A percentile compares a stretch with the other conserved stretches of the same genome.
phyloP scores from a whole-genome alignment of 768 basidiomycete genomes.

The Phanerodontia chrysosporium region DNA sequence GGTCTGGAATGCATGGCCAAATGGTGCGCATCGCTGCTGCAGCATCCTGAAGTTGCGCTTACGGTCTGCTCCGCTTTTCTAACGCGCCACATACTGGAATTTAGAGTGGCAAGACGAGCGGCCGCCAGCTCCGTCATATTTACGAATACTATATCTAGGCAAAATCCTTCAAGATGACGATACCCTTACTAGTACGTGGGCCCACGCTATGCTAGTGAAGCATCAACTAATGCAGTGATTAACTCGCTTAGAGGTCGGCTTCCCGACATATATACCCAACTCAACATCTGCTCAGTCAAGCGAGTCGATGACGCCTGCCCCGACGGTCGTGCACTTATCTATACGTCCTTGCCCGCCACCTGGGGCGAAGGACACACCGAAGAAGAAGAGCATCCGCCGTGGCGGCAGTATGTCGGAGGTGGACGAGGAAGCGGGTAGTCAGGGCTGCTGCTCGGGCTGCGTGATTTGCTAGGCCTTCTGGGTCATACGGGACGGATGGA shows the following conservation, averaged over 20 bases:
- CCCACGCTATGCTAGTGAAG: conserved; percentile 3
- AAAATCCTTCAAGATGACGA: conserved; percentile 85
- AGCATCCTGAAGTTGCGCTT: background rate
- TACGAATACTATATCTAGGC: conserved; percentile 72
- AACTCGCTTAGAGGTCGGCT: conserved; percentile 22
- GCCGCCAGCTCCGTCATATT: conserved; percentile 72
- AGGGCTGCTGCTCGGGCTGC: conserved; percentile 37
- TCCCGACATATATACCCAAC: conserved; percentile 24
- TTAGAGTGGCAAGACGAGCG: conserved; percentile 76
- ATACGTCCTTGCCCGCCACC: conserved; percentile 56
- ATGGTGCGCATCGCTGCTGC: conserved; percentile 40
- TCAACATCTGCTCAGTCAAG: background rate
- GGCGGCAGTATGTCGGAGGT: conserved; percentile 23
- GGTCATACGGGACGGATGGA: background rate
- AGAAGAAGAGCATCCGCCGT: conserved; percentile 48
- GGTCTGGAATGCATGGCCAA: conserved; percentile 79
- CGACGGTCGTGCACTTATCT: conserved; percentile 75
- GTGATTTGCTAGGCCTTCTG: conserved; percentile 36
- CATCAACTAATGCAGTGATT: too few species aligned
- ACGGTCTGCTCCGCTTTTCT: too few species aligned
- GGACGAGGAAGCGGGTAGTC: conserved; percentile 18
- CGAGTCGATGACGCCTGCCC: conserved; percentile 17
- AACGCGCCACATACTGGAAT: background rate
- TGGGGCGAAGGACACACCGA: conserved; percentile 44
- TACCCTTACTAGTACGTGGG: conserved; percentile 55